Evolutionary conservation across 192 early-diverging fungal species (phyloP).

Genomic region (Glomus cerebriforme): DNA sequence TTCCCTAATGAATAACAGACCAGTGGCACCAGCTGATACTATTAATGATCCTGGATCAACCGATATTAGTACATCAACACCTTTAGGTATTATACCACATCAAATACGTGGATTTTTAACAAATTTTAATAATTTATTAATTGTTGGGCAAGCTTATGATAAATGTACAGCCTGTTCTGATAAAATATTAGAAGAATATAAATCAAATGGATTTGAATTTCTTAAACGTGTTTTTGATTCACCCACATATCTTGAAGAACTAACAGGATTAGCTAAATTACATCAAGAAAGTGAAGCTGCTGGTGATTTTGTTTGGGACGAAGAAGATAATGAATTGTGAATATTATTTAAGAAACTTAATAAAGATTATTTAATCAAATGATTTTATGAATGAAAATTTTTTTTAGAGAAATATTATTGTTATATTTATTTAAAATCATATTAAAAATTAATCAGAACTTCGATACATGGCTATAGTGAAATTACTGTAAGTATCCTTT

Average conservation of each 20-base stretch:
- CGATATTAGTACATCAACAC: conserved; percentile 11
- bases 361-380: neutral
- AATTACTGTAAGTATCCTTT: too few species aligned
- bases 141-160: conserved; percentile 82
- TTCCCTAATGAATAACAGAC: conserved; percentile 38
- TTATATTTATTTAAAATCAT: too few species aligned
- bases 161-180: conserved; percentile 92
- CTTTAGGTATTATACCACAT: conserved; percentile 84
- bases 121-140: conserved; percentile 81
- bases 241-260: conserved; percentile 79
- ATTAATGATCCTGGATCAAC: neutral
- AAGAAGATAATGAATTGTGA: conserved; percentile 44
- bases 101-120: conserved; percentile 93
- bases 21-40: conserved; percentile 56
- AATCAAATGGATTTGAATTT: conserved; percentile 71
- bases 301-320: conserved; percentile 76
- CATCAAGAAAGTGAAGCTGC: conserved; percentile 80
- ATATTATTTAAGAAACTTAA: too few species aligned
- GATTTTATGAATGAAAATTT: too few species aligned
- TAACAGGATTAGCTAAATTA: conserved; percentile 82
- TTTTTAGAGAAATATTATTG: too few species aligned
- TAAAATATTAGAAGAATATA: conserved; percentile 63
- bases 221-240: conserved; percentile 70
- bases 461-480: too few species aligned
- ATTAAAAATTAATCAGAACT: too few species aligned